Conservation (phyloP, 768 basidiomycete species). For the Glaciozyma antarctica region DNA sequence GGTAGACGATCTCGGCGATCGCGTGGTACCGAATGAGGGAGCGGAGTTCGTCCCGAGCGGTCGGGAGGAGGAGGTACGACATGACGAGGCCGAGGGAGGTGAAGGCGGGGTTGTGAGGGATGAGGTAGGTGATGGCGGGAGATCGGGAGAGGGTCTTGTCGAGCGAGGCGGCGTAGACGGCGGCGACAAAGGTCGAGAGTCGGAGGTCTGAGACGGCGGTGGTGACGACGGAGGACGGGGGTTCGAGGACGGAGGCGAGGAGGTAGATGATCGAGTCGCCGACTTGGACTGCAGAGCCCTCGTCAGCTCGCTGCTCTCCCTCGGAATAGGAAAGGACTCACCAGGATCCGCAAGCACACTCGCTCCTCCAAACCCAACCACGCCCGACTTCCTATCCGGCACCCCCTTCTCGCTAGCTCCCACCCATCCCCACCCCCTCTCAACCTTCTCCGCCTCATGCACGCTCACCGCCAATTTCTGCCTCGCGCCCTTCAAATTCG, state of each 20-base stretch:
- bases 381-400: slow-evolving; percentile 37
- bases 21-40: slow-evolving; percentile 81
- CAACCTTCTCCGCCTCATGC: slow-evolving; percentile 35
- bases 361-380: slow-evolving; percentile 73
- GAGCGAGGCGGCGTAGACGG: slow-evolving; percentile 74
- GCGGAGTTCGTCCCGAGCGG: slow-evolving; percentile 66
- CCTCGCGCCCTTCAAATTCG: slow-evolving; percentile 42
- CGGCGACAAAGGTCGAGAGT: slow-evolving; percentile 80
- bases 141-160: slow-evolving; percentile 55
- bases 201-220: slow-evolving; percentile 64
- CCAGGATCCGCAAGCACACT: slow-evolving; percentile 66
- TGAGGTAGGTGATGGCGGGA: slow-evolving; percentile 67
- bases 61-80: slow-evolving; percentile 65
- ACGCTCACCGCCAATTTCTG: slow-evolving; percentile 40
- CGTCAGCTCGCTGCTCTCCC: background rate
- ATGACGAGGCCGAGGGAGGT: slow-evolving; percentile 78
- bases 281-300: slow-evolving; percentile 50
- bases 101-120: slow-evolving; percentile 86
- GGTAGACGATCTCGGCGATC: slow-evolving; percentile 64
- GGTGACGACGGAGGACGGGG: slow-evolving; percentile 70
- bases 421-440: slow-evolving; percentile 38
- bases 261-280: slow-evolving; percentile 82
- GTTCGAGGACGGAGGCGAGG: slow-evolving; percentile 67
- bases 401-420: slow-evolving; percentile 21
- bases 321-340: slow-evolving; percentile 42